These are phyloP conservation scores for Biancaea sappan DNA, from an alignment of 306 rosid genomes.

Conservation along the genomic window DNA sequence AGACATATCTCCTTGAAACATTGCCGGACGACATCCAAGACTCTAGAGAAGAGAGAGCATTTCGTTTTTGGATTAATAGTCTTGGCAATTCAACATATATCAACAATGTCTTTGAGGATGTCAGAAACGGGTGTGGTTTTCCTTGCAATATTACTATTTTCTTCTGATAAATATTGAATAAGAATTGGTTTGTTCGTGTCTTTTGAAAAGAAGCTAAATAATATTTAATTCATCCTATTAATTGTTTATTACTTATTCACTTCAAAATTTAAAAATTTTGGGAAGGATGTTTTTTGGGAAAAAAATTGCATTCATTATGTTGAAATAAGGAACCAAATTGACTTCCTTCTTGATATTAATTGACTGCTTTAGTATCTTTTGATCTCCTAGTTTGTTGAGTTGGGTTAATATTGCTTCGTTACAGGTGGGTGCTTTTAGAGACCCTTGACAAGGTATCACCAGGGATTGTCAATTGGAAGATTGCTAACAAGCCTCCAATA, in stretches of 20 bases:
- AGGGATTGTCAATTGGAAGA: constrained; percentile 94
- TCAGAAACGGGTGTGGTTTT: constrained; percentile 71
- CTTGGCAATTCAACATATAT: constrained; percentile 76
- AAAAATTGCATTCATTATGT: neutral
- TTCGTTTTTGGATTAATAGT: constrained; percentile 95
- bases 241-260: neutral
- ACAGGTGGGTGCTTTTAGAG: constrained; percentile 94
- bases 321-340: neutral
- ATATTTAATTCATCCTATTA: neutral
- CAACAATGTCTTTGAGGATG: constrained; percentile 96
- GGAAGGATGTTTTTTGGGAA: neutral
- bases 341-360: neutral
- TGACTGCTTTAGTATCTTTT: neutral
- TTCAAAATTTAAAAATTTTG: neutral
- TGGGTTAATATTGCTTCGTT: constrained; percentile 13
- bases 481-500: constrained; percentile 92
- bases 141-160: neutral
- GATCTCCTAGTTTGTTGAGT: constrained; percentile 14
- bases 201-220: neutral
- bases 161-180: neutral
- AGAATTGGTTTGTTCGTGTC: neutral
- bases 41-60: constrained; percentile 93
- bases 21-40: constrained; percentile 74
- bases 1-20: constrained; percentile 75
- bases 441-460: constrained; percentile 89